Evolutionary conservation across 441 rosid species (phyloP).

Genomic region (Populus hybrid): DNA sequence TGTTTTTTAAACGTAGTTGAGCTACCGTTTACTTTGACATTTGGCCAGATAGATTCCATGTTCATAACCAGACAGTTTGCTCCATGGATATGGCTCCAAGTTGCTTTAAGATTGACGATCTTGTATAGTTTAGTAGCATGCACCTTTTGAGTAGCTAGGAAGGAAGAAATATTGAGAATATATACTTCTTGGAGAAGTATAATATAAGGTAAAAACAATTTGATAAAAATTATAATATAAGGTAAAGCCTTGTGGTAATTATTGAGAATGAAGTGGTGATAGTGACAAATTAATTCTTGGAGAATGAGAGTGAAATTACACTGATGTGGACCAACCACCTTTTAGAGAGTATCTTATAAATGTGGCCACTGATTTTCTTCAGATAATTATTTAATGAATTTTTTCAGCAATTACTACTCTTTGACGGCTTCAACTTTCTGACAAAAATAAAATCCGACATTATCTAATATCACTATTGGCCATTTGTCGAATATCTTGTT

Average conservation of each 20-base stretch:
- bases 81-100: not conserved
- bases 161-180: not conserved
- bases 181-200: no score
- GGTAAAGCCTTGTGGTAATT: not conserved
- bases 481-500: not conserved
- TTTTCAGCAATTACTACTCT: not conserved
- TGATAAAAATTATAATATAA: not conserved
- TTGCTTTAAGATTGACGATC: no score
- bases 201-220: not conserved
- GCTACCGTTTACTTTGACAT: not conserved
- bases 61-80: not conserved
- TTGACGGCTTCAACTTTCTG: not conserved
- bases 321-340: not conserved
- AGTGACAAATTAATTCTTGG: not conserved
- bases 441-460: not conserved
- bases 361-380: not conserved
- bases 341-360: conserved; percentile 2
- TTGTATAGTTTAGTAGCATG: not conserved
- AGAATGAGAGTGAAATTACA: not conserved
- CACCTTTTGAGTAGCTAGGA: not conserved
- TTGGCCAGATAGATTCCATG: not conserved
- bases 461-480: not conserved
- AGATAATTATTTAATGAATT: not conserved
- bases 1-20: not conserved
- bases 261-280: not conserved